Conservation (phyloP, 1,284 basidiomycete genomes). For the Leccinum angustisporum region DNA sequence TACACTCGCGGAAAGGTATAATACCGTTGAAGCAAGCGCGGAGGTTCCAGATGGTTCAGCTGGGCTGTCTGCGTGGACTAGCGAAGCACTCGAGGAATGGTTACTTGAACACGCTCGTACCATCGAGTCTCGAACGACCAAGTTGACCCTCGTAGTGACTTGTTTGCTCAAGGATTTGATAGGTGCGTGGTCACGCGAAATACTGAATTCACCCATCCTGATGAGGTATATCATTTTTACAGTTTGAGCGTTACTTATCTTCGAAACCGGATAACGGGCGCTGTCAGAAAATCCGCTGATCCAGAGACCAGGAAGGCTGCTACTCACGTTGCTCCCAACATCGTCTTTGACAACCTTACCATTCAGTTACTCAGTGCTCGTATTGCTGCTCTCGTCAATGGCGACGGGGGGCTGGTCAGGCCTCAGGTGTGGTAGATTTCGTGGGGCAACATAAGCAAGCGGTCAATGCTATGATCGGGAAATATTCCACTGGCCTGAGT, state of each 20-base stretch:
- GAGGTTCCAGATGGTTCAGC: constrained; percentile 6
- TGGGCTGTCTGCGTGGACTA: constrained; percentile 22
- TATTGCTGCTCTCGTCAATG: constrained; percentile 6
- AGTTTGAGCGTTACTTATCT: constrained; percentile 33
- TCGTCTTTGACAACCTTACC: constrained; percentile 23
- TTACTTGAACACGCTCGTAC: constrained; percentile 22
- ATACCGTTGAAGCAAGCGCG: constrained; percentile 26
- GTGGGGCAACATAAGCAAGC: neutral
- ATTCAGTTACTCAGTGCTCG: constrained; percentile 8
- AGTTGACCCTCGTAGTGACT: constrained; percentile 22
- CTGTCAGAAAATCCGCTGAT: constrained; percentile 16
- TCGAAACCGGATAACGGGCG: constrained; percentile 27
- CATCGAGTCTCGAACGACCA: constrained; percentile 20
- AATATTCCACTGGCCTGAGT: neutral
- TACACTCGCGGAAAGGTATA: constrained; percentile 22
- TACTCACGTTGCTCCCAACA: constrained; percentile 13
- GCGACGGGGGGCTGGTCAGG: neutral
- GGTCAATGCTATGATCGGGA: constrained; percentile 19
- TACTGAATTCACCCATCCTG: neutral
- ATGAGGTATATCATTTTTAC: neutral
- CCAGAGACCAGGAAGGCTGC: neutral
- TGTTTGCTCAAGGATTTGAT: constrained; percentile 35
- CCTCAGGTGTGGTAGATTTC: neutral
- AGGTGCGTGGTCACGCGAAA: constrained; percentile 23
- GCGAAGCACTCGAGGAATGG: constrained; percentile 28